Base-by-base conservation (phyloP, 2,329 filamentous ascomycete species). In the Ophiostoma australiae region DNA sequence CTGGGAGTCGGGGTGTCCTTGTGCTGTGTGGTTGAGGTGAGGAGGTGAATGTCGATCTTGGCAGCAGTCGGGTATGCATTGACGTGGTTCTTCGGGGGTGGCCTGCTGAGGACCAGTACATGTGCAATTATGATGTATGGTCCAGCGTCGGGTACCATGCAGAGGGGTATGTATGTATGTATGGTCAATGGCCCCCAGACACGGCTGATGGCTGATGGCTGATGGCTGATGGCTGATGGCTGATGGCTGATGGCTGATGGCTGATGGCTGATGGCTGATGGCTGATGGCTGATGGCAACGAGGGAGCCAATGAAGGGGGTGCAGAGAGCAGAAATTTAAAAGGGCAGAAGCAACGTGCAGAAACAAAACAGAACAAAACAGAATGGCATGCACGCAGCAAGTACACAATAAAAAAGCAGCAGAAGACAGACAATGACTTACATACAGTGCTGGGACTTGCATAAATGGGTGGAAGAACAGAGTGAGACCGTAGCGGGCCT, bases 391-490 rank as follows among this genome's bases (percentile, higher is more conserved):
- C 39, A 48, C 23, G 39, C 61, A 69, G 61, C 35, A 17, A 33
- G 33, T 10, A 37, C 17, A 20, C 17, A 35, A 33, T 4, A 65
- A 41, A 23, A 37, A 65, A 37, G 55, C 23, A 66, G 4, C 6
- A 4, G 35, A 23, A 39, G 37, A 39, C 8, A 66, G 35, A 66
- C 33, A 66, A 23, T 70, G 72, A 77, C 77, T 77, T 77, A 78
- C 77, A 76, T 74, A 72, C 73, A 75, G 69, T 75, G 48, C 73
- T 75, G 71, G 72, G 72, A 73, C 73, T 75, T 74, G 75, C 76
- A 78, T 77, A 77, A 74, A 74, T 39, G 63, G 20, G 23, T 35
- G 35, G 71, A 65, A 69, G 65, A 20, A 67, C 35, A 72, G 72
- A 68, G 73, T 70, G 35, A 67, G 65, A 67, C 35, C n/a, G 35